Base-by-base conservation (phyloP, 1,284 basidiomycete species). In the Blastosporella zonata region DNA sequence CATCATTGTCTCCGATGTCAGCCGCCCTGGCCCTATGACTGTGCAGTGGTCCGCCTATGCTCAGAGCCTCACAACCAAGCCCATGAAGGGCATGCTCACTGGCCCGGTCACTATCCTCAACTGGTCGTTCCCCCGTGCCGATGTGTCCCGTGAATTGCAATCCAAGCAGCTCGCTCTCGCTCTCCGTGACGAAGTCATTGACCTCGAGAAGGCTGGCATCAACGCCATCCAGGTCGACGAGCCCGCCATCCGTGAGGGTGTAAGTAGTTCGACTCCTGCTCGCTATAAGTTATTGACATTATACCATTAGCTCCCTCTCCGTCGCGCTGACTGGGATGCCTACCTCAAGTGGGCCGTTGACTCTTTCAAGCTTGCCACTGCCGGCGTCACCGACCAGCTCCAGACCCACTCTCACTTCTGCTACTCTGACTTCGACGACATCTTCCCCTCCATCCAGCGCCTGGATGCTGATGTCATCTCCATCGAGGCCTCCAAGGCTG, bases 61-160 rank as follows among this genome's bases (percentile, higher is more conserved):
- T 52, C 97, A 99, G 79, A 94, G 90, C 70, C 68, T 98, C 60
- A 92, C 95, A 62, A 75, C 84, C 69, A 89, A 87, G 72, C 93
- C 96, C 64, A 96, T 99, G 92, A 99, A 99, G 88, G 96, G 96
- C 62, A 99, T 99, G 97, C 77, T 94, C 56, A 96, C 96, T 55
- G 94, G 95, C 56, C 92, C 93, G 25, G 93, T 95, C 65, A 94
- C 92, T 59, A 97, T 99, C 73, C 84, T 99, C 71, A 98, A 98
- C 83, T 99, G 97, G 97, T 99, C 97, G 36, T 99, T 99, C 96
- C 97, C 97, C 64, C 96, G 97, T 75, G 93, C 93, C 60, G 97
- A 99, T 70, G 89, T 99, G 63, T 84, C 90, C 54, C 92, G 93
- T 71, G 97, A 99, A 75, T 70, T 96, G 56, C 97, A 99, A 78